These are phyloP conservation scores for Metarhizium sp. DNA, from an alignment of 2,329 filamentous ascomycete species.

Conservation along the genomic window DNA sequence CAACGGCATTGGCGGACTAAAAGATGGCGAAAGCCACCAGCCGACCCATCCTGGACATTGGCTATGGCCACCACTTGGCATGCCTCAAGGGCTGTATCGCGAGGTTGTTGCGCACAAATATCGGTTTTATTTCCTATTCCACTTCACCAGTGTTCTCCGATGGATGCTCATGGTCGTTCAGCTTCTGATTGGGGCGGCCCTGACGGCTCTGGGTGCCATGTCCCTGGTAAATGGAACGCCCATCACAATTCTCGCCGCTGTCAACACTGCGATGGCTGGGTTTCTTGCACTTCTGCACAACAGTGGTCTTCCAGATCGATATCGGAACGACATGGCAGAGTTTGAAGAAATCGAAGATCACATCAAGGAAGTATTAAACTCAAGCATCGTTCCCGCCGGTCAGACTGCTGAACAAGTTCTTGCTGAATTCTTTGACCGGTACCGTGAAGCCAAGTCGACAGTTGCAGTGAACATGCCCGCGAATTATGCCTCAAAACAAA, in stretches of 20 bases:
- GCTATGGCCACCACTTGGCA: conserved; percentile 36
- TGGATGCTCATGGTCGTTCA: conserved; percentile 40
- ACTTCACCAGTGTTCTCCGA: conserved; percentile 29
- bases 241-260: conserved; percentile 40
- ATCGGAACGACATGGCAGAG: conserved; percentile 38
- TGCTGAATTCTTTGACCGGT: conserved; percentile 36
- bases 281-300: conserved; percentile 43
- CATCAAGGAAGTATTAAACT: conserved; percentile 40
- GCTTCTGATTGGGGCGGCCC: conserved; percentile 36
- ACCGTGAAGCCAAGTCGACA: conserved; percentile 34
- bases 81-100: conserved; percentile 39
- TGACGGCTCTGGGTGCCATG: conserved; percentile 41
- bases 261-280: conserved; percentile 41
- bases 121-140: conserved; percentile 35
- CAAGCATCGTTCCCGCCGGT: conserved; percentile 31
- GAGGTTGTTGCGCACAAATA: conserved; percentile 35
- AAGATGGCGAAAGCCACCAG: conserved; percentile 32
- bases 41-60: conserved; percentile 31
- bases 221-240: conserved; percentile 25
- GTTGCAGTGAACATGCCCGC: conserved; percentile 38
- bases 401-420: conserved; percentile 36
- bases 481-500: conserved; percentile 24
- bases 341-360: conserved; percentile 40
- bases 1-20: conserved; percentile 36
- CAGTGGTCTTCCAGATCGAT: conserved; percentile 42